These are phyloP conservation scores for Eucalyptus cladocalyx DNA, from an alignment of 345 rosid species.

Conservation along the genomic window DNA sequence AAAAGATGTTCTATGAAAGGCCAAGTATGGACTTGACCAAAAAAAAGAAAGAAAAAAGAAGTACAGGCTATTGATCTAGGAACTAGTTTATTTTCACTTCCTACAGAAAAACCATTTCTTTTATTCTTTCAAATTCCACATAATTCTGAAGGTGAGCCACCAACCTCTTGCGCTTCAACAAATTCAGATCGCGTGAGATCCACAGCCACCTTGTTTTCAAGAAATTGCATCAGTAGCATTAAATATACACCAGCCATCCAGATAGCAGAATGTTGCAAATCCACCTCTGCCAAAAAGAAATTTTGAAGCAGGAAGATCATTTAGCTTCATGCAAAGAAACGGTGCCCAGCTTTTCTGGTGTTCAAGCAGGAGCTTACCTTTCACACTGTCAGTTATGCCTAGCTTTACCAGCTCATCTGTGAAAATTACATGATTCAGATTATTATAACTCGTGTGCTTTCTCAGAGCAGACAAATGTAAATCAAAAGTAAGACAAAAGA, in stretches of 20 bases:
- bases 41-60: no score
- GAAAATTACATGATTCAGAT: neutral
- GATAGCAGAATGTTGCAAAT: constrained; percentile 81
- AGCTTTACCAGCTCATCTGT: constrained; percentile 83
- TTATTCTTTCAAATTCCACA: neutral
- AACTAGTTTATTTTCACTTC: neutral
- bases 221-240: constrained; percentile 90
- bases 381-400: constrained; percentile 68
- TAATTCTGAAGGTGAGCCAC: neutral
- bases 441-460: neutral
- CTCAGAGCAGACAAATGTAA: neutral
- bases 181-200: constrained; percentile 96
- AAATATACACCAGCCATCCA: constrained; percentile 96
- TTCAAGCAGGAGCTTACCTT: constrained; percentile 31
- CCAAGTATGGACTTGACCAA: neutral
- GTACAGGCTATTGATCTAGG: neutral
- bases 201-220: constrained; percentile 91
- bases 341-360: neutral
- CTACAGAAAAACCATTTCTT: neutral
- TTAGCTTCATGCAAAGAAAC: neutral
- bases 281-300: constrained; percentile 53
- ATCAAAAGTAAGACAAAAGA: neutral
- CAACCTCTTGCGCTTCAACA: constrained; percentile 86
- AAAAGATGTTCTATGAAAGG: neutral
- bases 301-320: neutral